Percentiles rank a stretch among this genome's conserved stretches.
Conservation (phyloP, 768 basidiomycete species). For the Pleurotus cornucopiae region DNA sequence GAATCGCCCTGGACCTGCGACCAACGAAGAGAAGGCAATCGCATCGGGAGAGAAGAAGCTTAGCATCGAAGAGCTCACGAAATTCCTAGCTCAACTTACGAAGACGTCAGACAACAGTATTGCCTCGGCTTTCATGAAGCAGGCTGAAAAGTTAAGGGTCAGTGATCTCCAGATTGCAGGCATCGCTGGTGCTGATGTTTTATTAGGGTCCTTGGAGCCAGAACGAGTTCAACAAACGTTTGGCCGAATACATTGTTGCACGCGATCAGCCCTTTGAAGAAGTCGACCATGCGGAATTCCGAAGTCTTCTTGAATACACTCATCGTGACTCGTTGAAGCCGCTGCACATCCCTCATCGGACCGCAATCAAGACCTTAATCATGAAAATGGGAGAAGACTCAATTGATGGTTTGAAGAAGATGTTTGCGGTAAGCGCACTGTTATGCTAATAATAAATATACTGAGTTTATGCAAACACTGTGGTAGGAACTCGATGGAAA, state of each 20-base stretch:
- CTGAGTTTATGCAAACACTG: not conserved
- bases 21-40: not conserved
- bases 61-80: not conserved
- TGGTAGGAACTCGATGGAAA: slow-evolving; percentile 14
- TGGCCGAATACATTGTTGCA: slow-evolving; percentile 14
- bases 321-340: slow-evolving; percentile 5
- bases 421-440: slow-evolving; percentile 17
- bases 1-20: not conserved
- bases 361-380: slow-evolving; percentile 11
- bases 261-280: slow-evolving; percentile 18
- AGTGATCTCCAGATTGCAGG: not conserved
- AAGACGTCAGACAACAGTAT: not conserved
- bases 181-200: not conserved
- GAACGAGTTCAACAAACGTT: slow-evolving; percentile 12
- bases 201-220: slow-evolving; percentile 14
- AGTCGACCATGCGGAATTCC: slow-evolving; percentile 17
- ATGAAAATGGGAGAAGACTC: slow-evolving; percentile 15
- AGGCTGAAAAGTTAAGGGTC: not conserved
- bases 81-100: not conserved
- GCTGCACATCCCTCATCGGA: slow-evolving; percentile 9
- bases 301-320: slow-evolving; percentile 13
- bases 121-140: not conserved
- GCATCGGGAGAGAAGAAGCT: not conserved
- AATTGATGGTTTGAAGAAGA: slow-evolving; percentile 7
- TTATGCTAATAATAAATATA: no score